Conservation (phyloP, 805 yeast genomes). For the Scheffersomyces spartinae region DNA sequence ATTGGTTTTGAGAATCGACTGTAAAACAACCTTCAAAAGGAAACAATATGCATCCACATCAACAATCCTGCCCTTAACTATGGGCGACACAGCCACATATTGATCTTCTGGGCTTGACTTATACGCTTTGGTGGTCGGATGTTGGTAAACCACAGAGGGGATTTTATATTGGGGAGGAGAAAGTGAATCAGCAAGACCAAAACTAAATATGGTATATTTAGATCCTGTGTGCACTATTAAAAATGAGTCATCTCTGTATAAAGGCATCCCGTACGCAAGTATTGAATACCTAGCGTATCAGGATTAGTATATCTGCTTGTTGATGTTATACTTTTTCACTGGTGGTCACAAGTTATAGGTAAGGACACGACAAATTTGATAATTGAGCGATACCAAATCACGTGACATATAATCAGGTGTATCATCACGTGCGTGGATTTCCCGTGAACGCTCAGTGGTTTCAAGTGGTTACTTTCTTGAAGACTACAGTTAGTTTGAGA, state of each 20-base stretch:
- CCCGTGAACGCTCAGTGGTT: too few relatives aligned
- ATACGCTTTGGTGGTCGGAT: conserved; percentile 23
- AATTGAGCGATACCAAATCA: too few relatives aligned
- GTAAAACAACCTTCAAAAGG: conserved; percentile 35
- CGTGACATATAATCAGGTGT: too few relatives aligned
- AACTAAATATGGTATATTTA: conserved; percentile 56
- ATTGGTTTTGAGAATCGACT: conserved; percentile 23
- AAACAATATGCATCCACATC: conserved; percentile 63
- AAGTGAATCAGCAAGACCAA: conserved; percentile 68
- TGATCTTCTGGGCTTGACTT: conserved; percentile 23
- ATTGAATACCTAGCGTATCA: too few relatives aligned
- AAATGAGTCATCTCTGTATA: conserved; percentile 33
- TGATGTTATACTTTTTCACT: too few relatives aligned
- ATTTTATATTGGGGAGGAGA: conserved; percentile 65
- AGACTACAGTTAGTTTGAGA: too few relatives aligned
- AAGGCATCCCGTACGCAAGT: too few relatives aligned
- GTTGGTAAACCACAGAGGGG: conserved; percentile 65
- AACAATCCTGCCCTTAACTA: conserved; percentile 50
- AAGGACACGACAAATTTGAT: too few relatives aligned
- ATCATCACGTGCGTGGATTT: too few relatives aligned
- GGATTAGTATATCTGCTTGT: too few relatives aligned
- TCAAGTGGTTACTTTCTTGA: too few relatives aligned
- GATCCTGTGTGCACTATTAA: conserved; percentile 74
- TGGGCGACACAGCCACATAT: conserved; percentile 36
- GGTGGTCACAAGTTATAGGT: too few relatives aligned